phyloP scores from a whole-genome alignment of 768 basidiomycete genomes.

The Termitomyces bulborhizus region DNA sequence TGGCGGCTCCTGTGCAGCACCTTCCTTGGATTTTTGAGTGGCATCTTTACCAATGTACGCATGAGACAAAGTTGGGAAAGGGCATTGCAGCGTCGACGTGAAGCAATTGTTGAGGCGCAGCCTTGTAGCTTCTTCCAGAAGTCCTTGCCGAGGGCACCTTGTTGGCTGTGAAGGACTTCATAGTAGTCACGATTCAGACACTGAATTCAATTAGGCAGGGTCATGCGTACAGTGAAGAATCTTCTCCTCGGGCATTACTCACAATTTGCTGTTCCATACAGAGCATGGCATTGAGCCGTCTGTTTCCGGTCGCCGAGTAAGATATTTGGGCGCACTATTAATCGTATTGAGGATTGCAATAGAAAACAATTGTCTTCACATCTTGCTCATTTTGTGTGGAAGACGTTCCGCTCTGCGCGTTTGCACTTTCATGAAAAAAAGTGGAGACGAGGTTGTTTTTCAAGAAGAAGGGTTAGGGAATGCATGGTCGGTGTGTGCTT shows the following conservation, averaged over 20 bases:
- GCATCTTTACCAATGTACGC: slow-evolving; percentile 49
- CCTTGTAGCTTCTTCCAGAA: slow-evolving; percentile 88
- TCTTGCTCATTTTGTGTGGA: slow-evolving; percentile 19
- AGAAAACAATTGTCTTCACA: background rate
- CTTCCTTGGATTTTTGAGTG: slow-evolving; percentile 34
- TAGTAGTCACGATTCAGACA: background rate
- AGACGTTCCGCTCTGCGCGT: slow-evolving; percentile 14
- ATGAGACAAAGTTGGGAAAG: slow-evolving; percentile 38
- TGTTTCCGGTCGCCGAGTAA: slow-evolving; percentile 28
- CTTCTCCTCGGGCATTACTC: slow-evolving; percentile 82
- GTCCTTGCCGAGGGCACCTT: slow-evolving; percentile 94
- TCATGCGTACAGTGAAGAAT: slow-evolving; percentile 45
- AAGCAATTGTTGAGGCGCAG: slow-evolving; percentile 92
- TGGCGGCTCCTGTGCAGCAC: slow-evolving; percentile 67
- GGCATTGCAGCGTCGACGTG: slow-evolving; percentile 66
- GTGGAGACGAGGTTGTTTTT: slow-evolving; percentile 18
- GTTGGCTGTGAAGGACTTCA: slow-evolving; percentile 65
- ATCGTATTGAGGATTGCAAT: too few relatives aligned
- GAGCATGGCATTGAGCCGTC: slow-evolving; percentile 83
- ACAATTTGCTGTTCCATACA: slow-evolving; percentile 95
- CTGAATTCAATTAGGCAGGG: background rate
- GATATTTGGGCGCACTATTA: too few relatives aligned
- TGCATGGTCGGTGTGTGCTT: slow-evolving; percentile 16
- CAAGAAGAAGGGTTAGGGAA: slow-evolving; percentile 18
- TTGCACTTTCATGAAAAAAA: slow-evolving; percentile 15